A percentile compares a stretch with the other conserved stretches of the same genome.
Conservation (phyloP, 352 stramenopile species). For the Pythium vanterpoolii region DNA sequence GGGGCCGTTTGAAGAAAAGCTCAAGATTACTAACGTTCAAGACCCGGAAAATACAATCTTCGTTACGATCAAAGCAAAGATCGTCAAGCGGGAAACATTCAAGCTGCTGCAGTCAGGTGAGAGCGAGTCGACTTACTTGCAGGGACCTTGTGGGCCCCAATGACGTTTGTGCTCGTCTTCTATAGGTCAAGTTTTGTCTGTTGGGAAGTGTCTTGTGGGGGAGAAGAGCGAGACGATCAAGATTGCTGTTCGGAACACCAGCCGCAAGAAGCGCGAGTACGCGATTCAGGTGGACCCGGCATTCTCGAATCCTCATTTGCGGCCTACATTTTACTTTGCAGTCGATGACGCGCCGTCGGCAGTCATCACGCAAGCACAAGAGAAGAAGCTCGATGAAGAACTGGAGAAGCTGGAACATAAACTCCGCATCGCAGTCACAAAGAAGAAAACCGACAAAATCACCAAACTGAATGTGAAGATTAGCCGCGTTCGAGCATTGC, state of each 20-base stretch:
- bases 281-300: slow-evolving; percentile 78
- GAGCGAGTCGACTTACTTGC: background rate
- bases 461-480: slow-evolving; percentile 84
- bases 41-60: slow-evolving; percentile 84
- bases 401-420: slow-evolving; percentile 90
- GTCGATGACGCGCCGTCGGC: slow-evolving; percentile 78
- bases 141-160: no score
- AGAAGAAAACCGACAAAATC: slow-evolving; percentile 90
- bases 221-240: slow-evolving; percentile 85
- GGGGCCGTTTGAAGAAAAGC: slow-evolving; percentile 85
- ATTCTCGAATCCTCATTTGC: slow-evolving; percentile 62
- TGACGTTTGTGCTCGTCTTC: slow-evolving; percentile 1
- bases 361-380: slow-evolving; percentile 86
- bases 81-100: slow-evolving; percentile 89
- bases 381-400: slow-evolving; percentile 89
- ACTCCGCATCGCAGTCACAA: slow-evolving; percentile 83
- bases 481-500: slow-evolving; percentile 63
- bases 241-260: slow-evolving; percentile 84
- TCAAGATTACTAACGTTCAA: slow-evolving; percentile 90
- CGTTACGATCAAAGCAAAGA: slow-evolving; percentile 88
- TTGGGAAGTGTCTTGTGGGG: slow-evolving; percentile 81
- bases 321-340: slow-evolving; percentile 80
- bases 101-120: slow-evolving; percentile 86
- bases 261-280: slow-evolving; percentile 85
- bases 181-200: slow-evolving; percentile 73